Conservation (phyloP, 2,329 filamentous ascomycete genomes). For the Westerdykella sp. region DNA sequence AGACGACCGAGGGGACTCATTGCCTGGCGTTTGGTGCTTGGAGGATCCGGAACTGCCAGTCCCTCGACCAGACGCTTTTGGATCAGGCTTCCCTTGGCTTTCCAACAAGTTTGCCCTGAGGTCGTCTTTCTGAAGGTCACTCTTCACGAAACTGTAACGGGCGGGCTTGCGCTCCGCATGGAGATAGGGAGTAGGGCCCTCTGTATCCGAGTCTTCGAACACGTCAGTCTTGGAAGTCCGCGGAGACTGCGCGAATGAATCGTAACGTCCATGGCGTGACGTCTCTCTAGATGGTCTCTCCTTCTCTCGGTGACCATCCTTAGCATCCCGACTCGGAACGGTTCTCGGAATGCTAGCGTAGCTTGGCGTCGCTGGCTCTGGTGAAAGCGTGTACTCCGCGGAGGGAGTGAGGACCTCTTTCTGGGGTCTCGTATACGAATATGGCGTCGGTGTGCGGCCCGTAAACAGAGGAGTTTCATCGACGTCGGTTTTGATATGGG, state of each 20-base stretch:
- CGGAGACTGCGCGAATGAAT: slow-evolving; percentile 16
- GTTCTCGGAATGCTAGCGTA: slow-evolving; percentile 23
- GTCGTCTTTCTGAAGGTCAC: slow-evolving; percentile 31
- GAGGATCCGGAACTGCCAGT: slow-evolving; percentile 19
- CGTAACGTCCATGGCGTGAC: slow-evolving; percentile 21
- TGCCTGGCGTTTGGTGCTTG: slow-evolving; percentile 16
- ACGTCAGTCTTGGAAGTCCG: slow-evolving; percentile 15
- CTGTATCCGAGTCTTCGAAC: slow-evolving; percentile 29
- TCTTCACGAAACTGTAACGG: slow-evolving; percentile 37
- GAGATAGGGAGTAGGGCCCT: slow-evolving; percentile 18
- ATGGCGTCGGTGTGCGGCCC: slow-evolving; percentile 41
- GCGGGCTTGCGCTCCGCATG: slow-evolving; percentile 30
- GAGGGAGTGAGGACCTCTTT: slow-evolving; percentile 28
- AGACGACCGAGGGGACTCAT: slow-evolving; percentile 29
- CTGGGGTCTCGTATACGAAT: slow-evolving; percentile 39
- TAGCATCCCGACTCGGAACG: slow-evolving; percentile 13
- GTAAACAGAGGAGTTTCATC: slow-evolving; percentile 37
- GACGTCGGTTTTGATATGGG: slow-evolving; percentile 31
- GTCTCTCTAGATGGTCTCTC: slow-evolving; percentile 22
- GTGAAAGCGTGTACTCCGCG: slow-evolving; percentile 44
- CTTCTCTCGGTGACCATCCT: slow-evolving; percentile 14
- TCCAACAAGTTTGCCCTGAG: slow-evolving; percentile 22
- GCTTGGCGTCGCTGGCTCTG: slow-evolving; percentile 42
- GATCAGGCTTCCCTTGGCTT: slow-evolving; percentile 12
- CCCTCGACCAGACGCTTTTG: slow-evolving; percentile 7